phyloP scores from a whole-genome alignment of 2,329 filamentous ascomycete genomes.

The Pseudopithomyces chartarum region DNA sequence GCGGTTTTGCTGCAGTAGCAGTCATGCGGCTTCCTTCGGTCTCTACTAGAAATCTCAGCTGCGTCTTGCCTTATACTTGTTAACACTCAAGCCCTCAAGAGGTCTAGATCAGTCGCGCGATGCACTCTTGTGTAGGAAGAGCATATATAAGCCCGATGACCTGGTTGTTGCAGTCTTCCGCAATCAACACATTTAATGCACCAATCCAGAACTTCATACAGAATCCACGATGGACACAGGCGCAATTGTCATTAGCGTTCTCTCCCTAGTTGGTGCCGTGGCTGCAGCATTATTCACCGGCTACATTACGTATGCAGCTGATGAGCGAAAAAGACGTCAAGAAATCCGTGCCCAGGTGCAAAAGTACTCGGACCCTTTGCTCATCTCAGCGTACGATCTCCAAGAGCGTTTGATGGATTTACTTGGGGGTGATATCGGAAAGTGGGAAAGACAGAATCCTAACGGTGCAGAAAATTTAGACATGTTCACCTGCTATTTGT shows the following conservation, averaged over 20 bases:
- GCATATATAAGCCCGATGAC: too few relatives aligned
- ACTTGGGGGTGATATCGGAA: neutral
- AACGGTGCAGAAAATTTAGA: conserved; percentile 10
- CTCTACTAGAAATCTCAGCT: too few relatives aligned
- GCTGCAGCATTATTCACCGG: conserved; percentile 3
- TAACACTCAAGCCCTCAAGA: too few relatives aligned
- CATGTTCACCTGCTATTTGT: conserved; percentile 7
- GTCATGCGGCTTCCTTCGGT: too few relatives aligned
- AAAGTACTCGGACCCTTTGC: neutral
- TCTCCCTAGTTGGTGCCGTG: neutral
- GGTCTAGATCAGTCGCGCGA: too few relatives aligned
- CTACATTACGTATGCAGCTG: conserved; percentile 4
- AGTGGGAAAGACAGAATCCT: conserved; percentile 1
- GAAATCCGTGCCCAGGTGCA: neutral
- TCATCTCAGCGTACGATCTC: conserved; percentile 12
- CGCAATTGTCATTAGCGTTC: neutral
- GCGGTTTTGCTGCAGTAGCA: too few relatives aligned
- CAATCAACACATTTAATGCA: too few relatives aligned
- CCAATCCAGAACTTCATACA: too few relatives aligned
- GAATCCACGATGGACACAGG: too few relatives aligned
- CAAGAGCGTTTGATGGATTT: conserved; percentile 9
- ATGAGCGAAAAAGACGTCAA: neutral
- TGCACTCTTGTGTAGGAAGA: too few relatives aligned
- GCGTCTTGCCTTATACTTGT: too few relatives aligned
- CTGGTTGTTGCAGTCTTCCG: too few relatives aligned